A percentile compares a stretch with the other conserved stretches of the same genome.
Evolutionary conservation across 495 filamentous ascomycete genomes (phyloP).

Genomic region (Trichocladium antarcticum): DNA sequence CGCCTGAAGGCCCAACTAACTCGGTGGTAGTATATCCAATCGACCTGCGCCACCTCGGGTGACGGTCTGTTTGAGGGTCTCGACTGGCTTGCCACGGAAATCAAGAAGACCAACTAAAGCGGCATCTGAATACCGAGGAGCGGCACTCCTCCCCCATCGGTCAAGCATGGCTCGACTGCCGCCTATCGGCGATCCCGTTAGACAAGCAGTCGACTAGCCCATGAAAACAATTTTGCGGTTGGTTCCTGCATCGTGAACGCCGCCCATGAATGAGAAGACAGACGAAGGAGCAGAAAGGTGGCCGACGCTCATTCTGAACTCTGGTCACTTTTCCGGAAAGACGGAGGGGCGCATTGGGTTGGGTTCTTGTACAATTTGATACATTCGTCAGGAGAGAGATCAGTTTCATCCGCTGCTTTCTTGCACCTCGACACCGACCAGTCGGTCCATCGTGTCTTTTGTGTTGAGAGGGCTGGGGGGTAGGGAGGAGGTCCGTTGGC

Average conservation of each 20-base stretch:
- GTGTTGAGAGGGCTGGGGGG: slow-evolving; percentile 2
- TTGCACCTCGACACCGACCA: background rate
- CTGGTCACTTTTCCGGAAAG: slow-evolving; percentile 37
- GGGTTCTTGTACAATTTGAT: slow-evolving; percentile 43
- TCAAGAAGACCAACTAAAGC: slow-evolving; percentile 79
- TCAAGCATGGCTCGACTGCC: slow-evolving; percentile 40
- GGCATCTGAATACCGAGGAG: slow-evolving; percentile 6
- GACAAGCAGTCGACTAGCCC: slow-evolving; percentile 40
- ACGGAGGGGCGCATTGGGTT: slow-evolving; percentile 37
- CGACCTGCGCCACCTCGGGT: slow-evolving; percentile 96
- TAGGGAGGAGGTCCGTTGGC: background rate
- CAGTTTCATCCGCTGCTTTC: slow-evolving; percentile 21
- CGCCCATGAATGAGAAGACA: slow-evolving; percentile 18
- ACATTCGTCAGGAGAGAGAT: slow-evolving; percentile 30
- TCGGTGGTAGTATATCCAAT: slow-evolving; percentile 84
- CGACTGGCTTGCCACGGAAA: slow-evolving; percentile 94
- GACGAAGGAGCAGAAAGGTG: slow-evolving; percentile 12
- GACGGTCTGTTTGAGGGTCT: slow-evolving; percentile 99
- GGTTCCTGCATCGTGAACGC: slow-evolving; percentile 30
- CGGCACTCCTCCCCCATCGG: slow-evolving; percentile 24
- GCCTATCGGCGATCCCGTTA: slow-evolving; percentile 32
- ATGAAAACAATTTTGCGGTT: slow-evolving; percentile 34
- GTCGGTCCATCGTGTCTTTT: slow-evolving; percentile 11
- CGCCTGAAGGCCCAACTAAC: slow-evolving; percentile 16
- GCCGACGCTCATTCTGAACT: slow-evolving; percentile 27